phyloP scores from a whole-genome alignment of 495 filamentous ascomycete genomes.

The Letharia columbiana region DNA sequence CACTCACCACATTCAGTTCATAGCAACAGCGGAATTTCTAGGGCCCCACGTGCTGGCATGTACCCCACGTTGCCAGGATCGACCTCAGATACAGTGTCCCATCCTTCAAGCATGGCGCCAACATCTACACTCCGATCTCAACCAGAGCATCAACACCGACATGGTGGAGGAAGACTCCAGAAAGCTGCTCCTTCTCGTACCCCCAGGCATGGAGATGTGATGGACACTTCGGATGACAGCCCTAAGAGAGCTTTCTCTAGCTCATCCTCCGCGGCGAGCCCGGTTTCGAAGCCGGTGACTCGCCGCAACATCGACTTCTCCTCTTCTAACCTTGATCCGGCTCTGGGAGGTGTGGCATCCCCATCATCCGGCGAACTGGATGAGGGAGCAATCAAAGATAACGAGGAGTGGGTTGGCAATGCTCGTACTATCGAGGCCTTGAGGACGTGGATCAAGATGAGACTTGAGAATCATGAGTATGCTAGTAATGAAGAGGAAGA shows the following conservation, averaged over 20 bases:
- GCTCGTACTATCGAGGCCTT: conserved; percentile 71
- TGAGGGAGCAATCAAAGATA: conserved; percentile 40
- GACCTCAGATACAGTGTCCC: conserved; percentile 41
- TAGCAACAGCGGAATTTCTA: conserved; percentile 50
- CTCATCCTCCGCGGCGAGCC: conserved; percentile 35
- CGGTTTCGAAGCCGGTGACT: conserved; percentile 37
- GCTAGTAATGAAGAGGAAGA: conserved; percentile 26
- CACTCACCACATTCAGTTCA: conserved; percentile 71
- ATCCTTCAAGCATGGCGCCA: conserved; percentile 55
- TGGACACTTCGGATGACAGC: conserved; percentile 51
- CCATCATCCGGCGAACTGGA: conserved; percentile 37
- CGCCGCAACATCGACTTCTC: conserved; percentile 35
- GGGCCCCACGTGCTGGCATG: conserved; percentile 49
- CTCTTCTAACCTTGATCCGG: conserved; percentile 46
- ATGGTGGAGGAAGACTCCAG: conserved; percentile 81
- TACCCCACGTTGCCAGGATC: conserved; percentile 82
- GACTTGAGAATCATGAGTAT: conserved; percentile 53
- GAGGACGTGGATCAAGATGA: conserved; percentile 55
- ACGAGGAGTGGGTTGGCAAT: conserved; percentile 78
- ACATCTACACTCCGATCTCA: conserved; percentile 70
- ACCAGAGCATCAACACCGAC: conserved; percentile 72
- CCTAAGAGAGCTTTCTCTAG: conserved; percentile 32
- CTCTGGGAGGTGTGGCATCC: conserved; percentile 34
- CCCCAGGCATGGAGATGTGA: conserved; percentile 35
- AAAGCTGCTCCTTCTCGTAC: conserved; percentile 44